These are phyloP conservation scores for Amanita pseudoporphyria DNA, from an alignment of 768 basidiomycete genomes.

Conservation along the genomic window DNA sequence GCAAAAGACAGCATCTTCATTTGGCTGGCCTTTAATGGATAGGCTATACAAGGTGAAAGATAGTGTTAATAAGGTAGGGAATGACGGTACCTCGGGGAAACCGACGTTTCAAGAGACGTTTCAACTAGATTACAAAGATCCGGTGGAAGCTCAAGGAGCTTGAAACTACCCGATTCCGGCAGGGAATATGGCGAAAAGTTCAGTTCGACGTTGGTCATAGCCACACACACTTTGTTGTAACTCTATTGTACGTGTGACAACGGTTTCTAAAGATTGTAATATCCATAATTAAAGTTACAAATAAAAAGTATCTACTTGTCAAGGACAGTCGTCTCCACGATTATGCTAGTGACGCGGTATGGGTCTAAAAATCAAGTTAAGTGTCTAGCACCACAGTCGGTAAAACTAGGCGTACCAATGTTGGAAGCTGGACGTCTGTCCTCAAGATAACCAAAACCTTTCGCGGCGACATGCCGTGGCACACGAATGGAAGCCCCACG, in stretches of 20 bases:
- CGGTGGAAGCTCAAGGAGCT: slow-evolving; percentile 64
- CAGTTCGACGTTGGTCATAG: slow-evolving; percentile 40
- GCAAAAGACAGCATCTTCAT: slow-evolving; percentile 88
- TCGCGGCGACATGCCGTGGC: slow-evolving; percentile 84
- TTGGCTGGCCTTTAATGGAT: slow-evolving; percentile 69
- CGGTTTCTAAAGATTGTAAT: not conserved
- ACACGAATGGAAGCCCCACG: slow-evolving; percentile 97
- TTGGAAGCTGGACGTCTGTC: slow-evolving; percentile 98
- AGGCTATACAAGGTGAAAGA: slow-evolving; percentile 31
- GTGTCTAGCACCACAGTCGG: not conserved
- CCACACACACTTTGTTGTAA: no score
- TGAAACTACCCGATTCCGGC: slow-evolving; percentile 45
- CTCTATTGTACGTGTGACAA: no score
- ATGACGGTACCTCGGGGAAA: slow-evolving; percentile 11
- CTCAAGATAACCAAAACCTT: slow-evolving; percentile 94
- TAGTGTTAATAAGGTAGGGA: not conserved
- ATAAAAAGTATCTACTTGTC: slow-evolving; percentile 34
- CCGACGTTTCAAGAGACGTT: slow-evolving; percentile 27
- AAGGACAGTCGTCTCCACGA: slow-evolving; percentile 80
- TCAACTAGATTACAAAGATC: slow-evolving; percentile 60
- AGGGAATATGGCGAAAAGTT: slow-evolving; percentile 41
- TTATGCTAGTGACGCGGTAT: slow-evolving; percentile 86
- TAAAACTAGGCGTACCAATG: slow-evolving; percentile 58
- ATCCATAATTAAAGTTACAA: not conserved
- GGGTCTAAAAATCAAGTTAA: slow-evolving; percentile 48